Evolutionary conservation across 192 early-diverging fungal species (phyloP).

Genomic region (Blastocladiella britannica): DNA sequence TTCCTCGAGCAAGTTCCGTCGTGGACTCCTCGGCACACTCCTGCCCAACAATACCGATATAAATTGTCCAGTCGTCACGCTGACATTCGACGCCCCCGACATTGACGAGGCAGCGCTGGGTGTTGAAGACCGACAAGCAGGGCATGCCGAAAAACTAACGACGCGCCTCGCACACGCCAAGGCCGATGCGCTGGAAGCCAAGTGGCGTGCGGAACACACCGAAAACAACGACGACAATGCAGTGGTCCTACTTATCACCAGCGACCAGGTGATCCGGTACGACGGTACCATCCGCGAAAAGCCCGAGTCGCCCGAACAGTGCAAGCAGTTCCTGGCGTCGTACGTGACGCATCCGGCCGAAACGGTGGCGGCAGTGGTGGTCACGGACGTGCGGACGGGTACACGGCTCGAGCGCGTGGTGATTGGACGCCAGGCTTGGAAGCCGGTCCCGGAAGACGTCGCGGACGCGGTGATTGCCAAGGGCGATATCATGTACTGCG

Average conservation of each 20-base stretch:
- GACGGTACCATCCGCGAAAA: constrained; percentile 23
- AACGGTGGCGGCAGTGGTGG: constrained; percentile 21
- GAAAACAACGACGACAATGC: neutral
- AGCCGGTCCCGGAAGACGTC: constrained; percentile 13
- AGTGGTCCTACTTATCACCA: constrained; percentile 7
- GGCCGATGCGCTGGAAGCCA: constrained; percentile 17
- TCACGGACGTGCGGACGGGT: constrained; percentile 15
- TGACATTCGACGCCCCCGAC: neutral
- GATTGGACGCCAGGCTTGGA: constrained; percentile 18
- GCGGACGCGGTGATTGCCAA: constrained; percentile 19
- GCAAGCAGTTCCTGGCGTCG: constrained; percentile 12
- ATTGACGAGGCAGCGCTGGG: neutral
- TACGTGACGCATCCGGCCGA: constrained; percentile 15
- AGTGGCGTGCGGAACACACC: constrained; percentile 6
- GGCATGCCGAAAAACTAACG: neutral
- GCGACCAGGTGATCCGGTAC: constrained; percentile 24
- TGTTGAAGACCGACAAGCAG: neutral
- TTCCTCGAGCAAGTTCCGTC: neutral
- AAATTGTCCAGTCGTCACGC: neutral
- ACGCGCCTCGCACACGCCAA: constrained; percentile 17
- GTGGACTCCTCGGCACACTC: neutral
- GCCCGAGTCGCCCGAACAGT: constrained; percentile 14
- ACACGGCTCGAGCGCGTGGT: constrained; percentile 14
- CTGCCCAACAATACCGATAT: neutral
- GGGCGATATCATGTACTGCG: constrained; percentile 21